Evolutionary conservation across 2,329 filamentous ascomycete species (phyloP).

Genomic region (Botrytis galanthina): DNA sequence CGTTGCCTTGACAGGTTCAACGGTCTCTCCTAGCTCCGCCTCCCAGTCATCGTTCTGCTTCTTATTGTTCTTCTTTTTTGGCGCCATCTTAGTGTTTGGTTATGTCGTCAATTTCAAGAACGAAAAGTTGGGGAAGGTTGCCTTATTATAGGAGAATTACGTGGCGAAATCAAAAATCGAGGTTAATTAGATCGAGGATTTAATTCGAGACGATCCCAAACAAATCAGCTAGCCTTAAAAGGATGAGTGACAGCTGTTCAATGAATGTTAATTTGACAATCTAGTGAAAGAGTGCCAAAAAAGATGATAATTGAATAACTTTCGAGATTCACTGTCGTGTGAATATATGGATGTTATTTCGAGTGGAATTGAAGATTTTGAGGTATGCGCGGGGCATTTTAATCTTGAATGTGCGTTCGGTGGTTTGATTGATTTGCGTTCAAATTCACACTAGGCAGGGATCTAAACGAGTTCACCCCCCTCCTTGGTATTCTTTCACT

Average conservation of each 20-base stretch:
- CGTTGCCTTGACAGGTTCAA: conserved; percentile 46
- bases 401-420: conserved; percentile 5
- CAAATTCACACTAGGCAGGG: conserved; percentile 14
- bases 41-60: conserved; percentile 90
- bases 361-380: conserved; percentile 11
- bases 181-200: background rate
- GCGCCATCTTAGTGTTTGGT: conserved; percentile 64
- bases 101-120: background rate
- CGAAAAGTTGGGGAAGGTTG: background rate
- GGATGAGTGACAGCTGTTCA: background rate
- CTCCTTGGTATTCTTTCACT: background rate
- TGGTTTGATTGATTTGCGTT: conserved; percentile 9
- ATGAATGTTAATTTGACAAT: conserved; percentile 6
- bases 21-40: conserved; percentile 77
- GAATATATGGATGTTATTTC: background rate
- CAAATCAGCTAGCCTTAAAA: background rate
- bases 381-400: conserved; percentile 19
- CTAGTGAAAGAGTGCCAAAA: conserved; percentile 22
- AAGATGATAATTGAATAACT: conserved; percentile 2
- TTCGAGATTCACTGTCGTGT: conserved; percentile 1
- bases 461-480: conserved; percentile 4
- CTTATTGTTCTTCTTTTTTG: conserved; percentile 94
- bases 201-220: background rate
- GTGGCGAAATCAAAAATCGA: background rate
- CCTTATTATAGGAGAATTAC: background rate